phyloP scores from a whole-genome alignment of 352 stramenopile species.

The Thraustochytrium sp. region DNA sequence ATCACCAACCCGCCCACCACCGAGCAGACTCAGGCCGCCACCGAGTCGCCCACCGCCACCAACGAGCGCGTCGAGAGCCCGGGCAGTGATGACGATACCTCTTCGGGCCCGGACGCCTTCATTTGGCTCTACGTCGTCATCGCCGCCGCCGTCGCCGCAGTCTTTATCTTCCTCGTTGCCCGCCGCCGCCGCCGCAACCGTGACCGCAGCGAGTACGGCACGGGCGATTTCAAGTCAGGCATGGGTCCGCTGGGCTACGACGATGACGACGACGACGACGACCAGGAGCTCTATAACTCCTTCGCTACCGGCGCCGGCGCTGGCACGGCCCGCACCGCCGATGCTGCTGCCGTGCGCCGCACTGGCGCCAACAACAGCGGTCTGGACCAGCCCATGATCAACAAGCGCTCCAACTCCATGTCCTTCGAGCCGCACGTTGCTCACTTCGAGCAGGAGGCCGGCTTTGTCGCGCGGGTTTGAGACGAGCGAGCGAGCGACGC shows the following conservation, averaged over 20 bases:
- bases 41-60: too few species aligned
- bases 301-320: not conserved
- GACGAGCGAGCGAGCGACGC: not conserved
- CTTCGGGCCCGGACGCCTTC: too few species aligned
- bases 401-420: not conserved
- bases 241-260: not conserved
- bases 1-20: not conserved
- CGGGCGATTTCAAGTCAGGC: not conserved
- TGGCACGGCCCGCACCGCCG: not conserved
- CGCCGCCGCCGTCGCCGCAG: not conserved
- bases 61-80: not conserved
- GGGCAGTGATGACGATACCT: not conserved
- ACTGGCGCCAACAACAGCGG: not conserved
- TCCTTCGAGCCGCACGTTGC: slow-evolving; percentile 39
- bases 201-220: not conserved
- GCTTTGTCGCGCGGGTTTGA: slow-evolving; percentile 39
- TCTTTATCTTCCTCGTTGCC: not conserved
- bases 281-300: slow-evolving; percentile 38
- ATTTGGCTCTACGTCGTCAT: not conserved
- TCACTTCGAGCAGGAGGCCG: slow-evolving; percentile 33
- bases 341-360: not conserved
- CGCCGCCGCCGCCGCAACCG: not conserved
- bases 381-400: slow-evolving; percentile 1
- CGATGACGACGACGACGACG: slow-evolving; percentile 28
- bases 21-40: not conserved